Conservation (phyloP, 176 grass and related monocot genomes). For the Avena sativa region DNA sequence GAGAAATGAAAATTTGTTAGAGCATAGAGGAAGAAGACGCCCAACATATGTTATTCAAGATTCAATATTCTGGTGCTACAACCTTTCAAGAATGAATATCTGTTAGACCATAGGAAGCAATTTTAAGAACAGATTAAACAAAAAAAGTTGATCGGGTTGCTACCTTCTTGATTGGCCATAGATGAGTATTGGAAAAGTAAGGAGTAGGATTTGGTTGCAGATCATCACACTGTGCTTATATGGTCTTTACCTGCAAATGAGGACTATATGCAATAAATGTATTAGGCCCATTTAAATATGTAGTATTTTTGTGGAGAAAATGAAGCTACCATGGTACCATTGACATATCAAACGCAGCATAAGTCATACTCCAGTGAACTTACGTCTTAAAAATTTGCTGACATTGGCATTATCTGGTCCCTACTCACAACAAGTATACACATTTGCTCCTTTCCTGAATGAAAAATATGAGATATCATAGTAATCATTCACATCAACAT, state of each 20-base stretch:
- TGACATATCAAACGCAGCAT: neutral
- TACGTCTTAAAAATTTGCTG: neutral
- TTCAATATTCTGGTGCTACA: too few relatives aligned
- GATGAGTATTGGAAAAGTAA: neutral
- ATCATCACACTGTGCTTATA: neutral
- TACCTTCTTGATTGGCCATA: too few relatives aligned
- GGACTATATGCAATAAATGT: neutral
- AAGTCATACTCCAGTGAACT: neutral
- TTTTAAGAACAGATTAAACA: neutral
- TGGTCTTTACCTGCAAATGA: neutral
- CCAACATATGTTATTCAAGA: too few relatives aligned
- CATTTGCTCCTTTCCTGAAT: too few relatives aligned
- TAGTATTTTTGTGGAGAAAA: neutral
- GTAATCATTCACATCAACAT: too few relatives aligned
- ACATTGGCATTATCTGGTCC: neutral
- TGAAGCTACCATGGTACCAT: neutral
- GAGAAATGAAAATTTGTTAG: too few relatives aligned
- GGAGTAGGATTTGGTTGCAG: neutral
- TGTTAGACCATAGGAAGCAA: neutral
- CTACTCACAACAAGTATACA: too few relatives aligned
- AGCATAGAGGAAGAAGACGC: too few relatives aligned
- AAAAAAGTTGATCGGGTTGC: too few relatives aligned
- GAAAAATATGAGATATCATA: too few relatives aligned
- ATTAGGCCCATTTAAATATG: neutral
- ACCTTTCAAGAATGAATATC: neutral